Base-by-base conservation (phyloP, 176 grass and related monocot species). In the Aegilops longissima region DNA sequence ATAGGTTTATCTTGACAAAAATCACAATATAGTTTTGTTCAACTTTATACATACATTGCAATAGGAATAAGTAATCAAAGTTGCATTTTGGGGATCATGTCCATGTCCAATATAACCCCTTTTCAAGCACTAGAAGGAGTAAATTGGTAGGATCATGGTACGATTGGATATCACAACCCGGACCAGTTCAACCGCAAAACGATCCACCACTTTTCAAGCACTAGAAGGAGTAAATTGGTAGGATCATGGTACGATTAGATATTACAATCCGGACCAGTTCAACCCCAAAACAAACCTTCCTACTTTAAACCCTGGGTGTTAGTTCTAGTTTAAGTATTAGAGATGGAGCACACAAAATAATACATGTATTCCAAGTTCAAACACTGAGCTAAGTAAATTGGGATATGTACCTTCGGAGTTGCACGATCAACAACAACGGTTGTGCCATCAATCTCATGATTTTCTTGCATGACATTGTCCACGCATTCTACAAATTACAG, bases 341-440 rank as follows among this genome's bases (percentile, higher is more conserved):
- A 39, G 47, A 72, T 59, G 49, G 30, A 10, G 9, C 10, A 2
- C 31, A 77, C 17, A 56, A 21, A 77, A 33, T 56, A 51, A 21
- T 56, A 34, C 17, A 56, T 77, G 47, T 30, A 58, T 56, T 73
- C 47, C 20, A 63, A n/a, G 61, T 63, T 44, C 20, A 72, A 72
- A 72, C 20, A 72, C n/a, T 72, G 14, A 45, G 38, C 24, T 31
- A 47, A 66, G 61, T 5, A 3, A 47, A 39, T 73, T 21, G 25
- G 1, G 17, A 10, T 40, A 80, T 56, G 78, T 85, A 72, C 91
- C 84, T 89, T 89, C 63, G 87, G 87, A 47, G 87, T 93, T 78
- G 91, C 91, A 70, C 91, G 91, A 82, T 93, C 91, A 87, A 87
- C 82, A 78, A 84, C 91, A 71, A 90, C 51, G 58, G 85, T 85